A percentile compares a stretch with the other conserved stretches of the same genome.
phyloP scores from a whole-genome alignment of 1,139 yeast genomes.

The Taphrina communis region DNA sequence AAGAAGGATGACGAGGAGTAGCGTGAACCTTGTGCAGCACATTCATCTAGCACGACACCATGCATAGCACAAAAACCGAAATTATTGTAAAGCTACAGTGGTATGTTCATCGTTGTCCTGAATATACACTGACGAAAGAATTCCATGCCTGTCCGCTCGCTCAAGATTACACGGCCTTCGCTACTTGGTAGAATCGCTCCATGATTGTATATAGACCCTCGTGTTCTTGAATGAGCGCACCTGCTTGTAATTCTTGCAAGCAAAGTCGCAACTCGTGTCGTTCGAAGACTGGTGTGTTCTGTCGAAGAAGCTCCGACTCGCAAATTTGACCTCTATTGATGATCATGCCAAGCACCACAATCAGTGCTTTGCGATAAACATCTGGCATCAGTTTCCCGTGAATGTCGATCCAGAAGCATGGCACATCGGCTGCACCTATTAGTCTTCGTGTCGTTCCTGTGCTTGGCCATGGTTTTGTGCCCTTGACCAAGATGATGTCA shows the following conservation, averaged over 20 bases:
- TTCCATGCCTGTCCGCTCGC: neutral
- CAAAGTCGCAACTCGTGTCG: constrained; percentile 10
- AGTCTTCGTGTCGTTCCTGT: neutral
- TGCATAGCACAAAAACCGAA: constrained; percentile 9
- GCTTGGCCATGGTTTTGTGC: neutral
- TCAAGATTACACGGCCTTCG: neutral
- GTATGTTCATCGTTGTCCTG: neutral
- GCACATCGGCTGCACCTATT: neutral
- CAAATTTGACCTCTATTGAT: neutral
- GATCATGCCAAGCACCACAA: constrained; percentile 11
- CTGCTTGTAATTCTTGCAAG: constrained; percentile 4
- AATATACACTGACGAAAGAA: neutral
- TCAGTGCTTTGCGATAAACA: constrained; percentile 9
- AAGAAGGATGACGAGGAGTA: constrained; percentile 7
- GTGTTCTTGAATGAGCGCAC: neutral
- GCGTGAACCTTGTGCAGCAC: neutral
- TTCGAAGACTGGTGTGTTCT: constrained; percentile 8
- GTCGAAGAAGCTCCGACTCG: neutral
- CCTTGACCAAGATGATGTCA: constrained; percentile 15
- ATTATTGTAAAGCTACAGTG: neutral
- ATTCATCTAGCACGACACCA: neutral
- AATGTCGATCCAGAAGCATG: constrained; percentile 32
- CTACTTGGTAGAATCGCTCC: constrained; percentile 2
- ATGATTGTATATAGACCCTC: constrained; percentile 1
- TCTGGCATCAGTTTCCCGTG: constrained; percentile 1